Base-by-base conservation (phyloP, 1,284 basidiomycete species). In the Phlebopus sp. region DNA sequence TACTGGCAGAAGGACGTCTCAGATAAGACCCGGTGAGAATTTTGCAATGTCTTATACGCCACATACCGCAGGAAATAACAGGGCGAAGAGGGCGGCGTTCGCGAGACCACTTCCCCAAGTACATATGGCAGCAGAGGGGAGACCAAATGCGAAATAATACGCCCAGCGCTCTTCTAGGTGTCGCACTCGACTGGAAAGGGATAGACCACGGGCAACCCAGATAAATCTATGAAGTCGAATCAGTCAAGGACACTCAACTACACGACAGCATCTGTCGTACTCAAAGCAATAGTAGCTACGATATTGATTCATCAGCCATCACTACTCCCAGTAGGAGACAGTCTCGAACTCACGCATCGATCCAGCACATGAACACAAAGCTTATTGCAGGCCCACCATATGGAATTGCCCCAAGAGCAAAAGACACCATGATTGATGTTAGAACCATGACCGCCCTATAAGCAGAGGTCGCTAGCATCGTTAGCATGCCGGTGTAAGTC, bases 261-360 rank as follows among this genome's bases (percentile, higher is more conserved):
- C 38, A 35, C 43, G 21, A 42, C 23, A 32, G 31, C 15, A 18
- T 68, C 86, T 17, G 18, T 68, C 86, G 69, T 60, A 90, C 89
- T 92, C 90, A 59, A 91, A 92, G 66, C 85, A 90, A 65, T 92
- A 92, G 64, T 90, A 92, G 42, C 90, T 91, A 57, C 23, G 37
- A 15, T 42, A 21, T 23, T 9, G 32, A 35, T 23, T 23, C 6
- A 23, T 8, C 17, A 40, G 53, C 29, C 50, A 23, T 34, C 8
- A 32, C 37, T 41, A 45, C 50, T 34, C 42, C 49, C 14, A 21
- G 30, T 4, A 29, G 32, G 18, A 23, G 9, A 31, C 41, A 50
- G 31, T 39, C 38, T 31, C 42, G 49, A 19, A 84, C 87, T 76
- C 65, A 91, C 88, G 88, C 76, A 63, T 91, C 84, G 38, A 91